Conservation (phyloP, 148 eudicot genomes). For the Diospyros kaki region DNA sequence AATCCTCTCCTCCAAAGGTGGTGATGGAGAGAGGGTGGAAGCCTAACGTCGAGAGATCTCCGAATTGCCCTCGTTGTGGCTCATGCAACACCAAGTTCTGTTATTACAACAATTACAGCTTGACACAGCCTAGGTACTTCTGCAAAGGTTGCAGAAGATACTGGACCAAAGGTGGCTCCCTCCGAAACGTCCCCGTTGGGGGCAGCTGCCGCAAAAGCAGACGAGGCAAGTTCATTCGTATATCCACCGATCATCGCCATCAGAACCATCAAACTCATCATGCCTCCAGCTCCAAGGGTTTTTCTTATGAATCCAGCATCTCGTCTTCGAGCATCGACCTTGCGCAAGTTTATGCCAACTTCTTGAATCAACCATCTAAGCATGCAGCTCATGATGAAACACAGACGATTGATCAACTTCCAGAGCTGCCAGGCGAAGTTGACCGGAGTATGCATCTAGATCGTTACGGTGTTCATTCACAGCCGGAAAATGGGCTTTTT, state of each 20-base stretch:
- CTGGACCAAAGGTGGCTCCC: conserved; percentile 44
- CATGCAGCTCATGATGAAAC: background rate
- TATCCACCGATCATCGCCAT: background rate
- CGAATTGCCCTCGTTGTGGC: conserved; percentile 37
- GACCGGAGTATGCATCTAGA: too few species aligned
- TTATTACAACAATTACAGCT: conserved; percentile 40
- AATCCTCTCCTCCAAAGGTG: background rate
- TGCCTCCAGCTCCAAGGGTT: background rate
- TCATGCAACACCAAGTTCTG: conserved; percentile 40
- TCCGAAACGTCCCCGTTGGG: conserved; percentile 37
- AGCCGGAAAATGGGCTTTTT: background rate
- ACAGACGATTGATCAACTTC: background rate
- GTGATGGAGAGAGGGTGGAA: conserved; percentile 30
- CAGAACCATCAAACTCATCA: too few species aligned
- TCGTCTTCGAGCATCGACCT: conserved; percentile 24
- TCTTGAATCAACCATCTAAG: conserved; percentile 19
- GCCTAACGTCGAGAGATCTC: conserved; percentile 25
- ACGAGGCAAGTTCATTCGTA: conserved; percentile 16
- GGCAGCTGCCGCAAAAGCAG: conserved; percentile 38
- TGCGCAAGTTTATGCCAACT: conserved; percentile 35
- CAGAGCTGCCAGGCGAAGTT: background rate
- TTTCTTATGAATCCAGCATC: background rate
- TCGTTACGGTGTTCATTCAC: background rate
- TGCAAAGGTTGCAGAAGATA: conserved; percentile 39
- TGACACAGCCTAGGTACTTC: conserved; percentile 37